These are phyloP conservation scores for Fusarium pininemorale DNA, from an alignment of 2,329 filamentous ascomycete genomes.

Conservation along the genomic window DNA sequence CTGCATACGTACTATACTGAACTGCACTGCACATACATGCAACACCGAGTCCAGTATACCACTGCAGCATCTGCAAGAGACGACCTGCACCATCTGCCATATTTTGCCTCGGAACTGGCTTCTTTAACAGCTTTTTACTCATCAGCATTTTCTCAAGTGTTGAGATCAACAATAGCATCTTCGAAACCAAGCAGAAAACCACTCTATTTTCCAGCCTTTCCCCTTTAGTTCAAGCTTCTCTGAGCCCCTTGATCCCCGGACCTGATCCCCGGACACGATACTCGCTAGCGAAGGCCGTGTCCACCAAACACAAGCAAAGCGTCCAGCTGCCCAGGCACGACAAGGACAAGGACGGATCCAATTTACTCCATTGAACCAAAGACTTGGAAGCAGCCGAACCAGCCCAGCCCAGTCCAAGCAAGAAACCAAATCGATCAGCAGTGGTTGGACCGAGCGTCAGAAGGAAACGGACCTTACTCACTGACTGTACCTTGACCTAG, in stretches of 20 bases:
- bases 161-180: constrained; percentile 16
- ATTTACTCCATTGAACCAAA: constrained; percentile 36
- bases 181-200: constrained; percentile 14
- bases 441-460: constrained; percentile 13
- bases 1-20: neutral
- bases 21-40: neutral
- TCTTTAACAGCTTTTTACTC: neutral
- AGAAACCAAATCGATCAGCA: constrained; percentile 25
- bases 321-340: constrained; percentile 20
- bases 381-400: constrained; percentile 28
- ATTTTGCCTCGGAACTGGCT: no score
- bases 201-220: constrained; percentile 27
- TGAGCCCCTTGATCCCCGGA: constrained; percentile 40
- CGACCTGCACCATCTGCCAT: neutral
- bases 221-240: constrained; percentile 36
- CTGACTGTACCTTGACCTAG: neutral
- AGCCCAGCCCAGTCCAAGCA: neutral
- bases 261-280: constrained; percentile 20
- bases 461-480: neutral
- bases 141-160: neutral
- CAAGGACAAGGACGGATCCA: constrained; percentile 30
- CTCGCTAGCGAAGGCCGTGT: constrained; percentile 27
- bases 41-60: neutral
- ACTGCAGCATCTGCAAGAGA: neutral
- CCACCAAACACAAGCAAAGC: constrained; percentile 31